A percentile compares a stretch with the other conserved stretches of the same genome.
Evolutionary conservation across 2,329 filamentous ascomycete genomes (phyloP).

Genomic region (Mycogone perniciosa): DNA sequence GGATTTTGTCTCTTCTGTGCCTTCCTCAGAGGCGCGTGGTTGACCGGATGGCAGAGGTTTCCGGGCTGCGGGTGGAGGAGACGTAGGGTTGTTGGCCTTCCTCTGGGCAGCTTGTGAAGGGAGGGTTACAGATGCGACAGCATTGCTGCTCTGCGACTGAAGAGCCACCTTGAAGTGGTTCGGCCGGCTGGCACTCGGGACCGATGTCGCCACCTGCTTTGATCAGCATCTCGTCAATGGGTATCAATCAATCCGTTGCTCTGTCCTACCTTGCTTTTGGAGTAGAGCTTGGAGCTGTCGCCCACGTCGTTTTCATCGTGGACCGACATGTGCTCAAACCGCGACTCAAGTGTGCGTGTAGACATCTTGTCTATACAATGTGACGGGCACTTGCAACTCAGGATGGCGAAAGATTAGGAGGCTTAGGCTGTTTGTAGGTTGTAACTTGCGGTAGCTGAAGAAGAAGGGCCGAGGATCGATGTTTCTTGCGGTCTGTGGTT

Average conservation of each 20-base stretch:
- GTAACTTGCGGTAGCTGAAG: slow-evolving; percentile 2
- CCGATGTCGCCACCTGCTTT: slow-evolving; percentile 17
- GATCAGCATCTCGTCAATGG: neutral
- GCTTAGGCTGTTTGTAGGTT: neutral
- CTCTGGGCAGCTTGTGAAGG: slow-evolving; percentile 59
- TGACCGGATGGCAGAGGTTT: slow-evolving; percentile 41
- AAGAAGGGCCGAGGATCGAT: neutral
- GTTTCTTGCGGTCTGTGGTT: slow-evolving; percentile 9
- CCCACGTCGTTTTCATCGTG: slow-evolving; percentile 75
- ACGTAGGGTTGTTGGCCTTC: slow-evolving; percentile 40
- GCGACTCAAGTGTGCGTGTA: slow-evolving; percentile 71
- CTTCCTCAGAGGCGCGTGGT: slow-evolving; percentile 44
- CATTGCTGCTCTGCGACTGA: slow-evolving; percentile 67
- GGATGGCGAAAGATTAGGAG: slow-evolving; percentile 1
- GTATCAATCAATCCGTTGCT: neutral
- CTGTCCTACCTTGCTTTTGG: slow-evolving; percentile 67
- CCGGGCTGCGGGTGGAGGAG: slow-evolving; percentile 36
- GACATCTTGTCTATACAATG: slow-evolving; percentile 50
- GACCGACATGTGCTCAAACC: slow-evolving; percentile 84
- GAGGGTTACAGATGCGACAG: slow-evolving; percentile 59
- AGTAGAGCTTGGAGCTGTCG: slow-evolving; percentile 48
- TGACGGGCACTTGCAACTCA: neutral
- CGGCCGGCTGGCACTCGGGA: slow-evolving; percentile 51
- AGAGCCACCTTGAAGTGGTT: slow-evolving; percentile 83
- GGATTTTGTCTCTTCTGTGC: slow-evolving; percentile 44